phyloP scores from a whole-genome alignment of 768 basidiomycete species.

The Lentinus brumalis region DNA sequence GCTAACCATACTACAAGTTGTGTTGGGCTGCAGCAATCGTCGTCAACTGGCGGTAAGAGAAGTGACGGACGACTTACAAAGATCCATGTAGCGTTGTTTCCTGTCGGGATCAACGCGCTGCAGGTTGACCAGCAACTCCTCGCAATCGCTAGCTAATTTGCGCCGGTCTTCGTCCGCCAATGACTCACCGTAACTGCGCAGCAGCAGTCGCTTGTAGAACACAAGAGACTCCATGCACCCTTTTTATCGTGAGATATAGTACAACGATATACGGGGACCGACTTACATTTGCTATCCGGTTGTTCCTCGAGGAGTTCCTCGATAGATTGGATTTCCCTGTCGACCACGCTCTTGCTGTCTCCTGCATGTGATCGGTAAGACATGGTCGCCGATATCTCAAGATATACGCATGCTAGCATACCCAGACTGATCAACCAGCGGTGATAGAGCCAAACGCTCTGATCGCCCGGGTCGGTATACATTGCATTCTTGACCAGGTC shows the following conservation, averaged over 20 bases:
- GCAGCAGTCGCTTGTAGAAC: slow-evolving; percentile 74
- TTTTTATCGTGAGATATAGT: slow-evolving; percentile 30
- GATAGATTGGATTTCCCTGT: slow-evolving; percentile 77
- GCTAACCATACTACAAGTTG: not conserved
- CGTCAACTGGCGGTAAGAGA: not conserved
- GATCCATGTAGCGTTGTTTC: slow-evolving; percentile 64
- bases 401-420: slow-evolving; percentile 31
- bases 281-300: slow-evolving; percentile 89
- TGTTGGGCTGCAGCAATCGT: too few species aligned
- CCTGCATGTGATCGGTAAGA: slow-evolving; percentile 41
- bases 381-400: not conserved
- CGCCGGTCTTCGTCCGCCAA: slow-evolving; percentile 34
- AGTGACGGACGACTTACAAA: slow-evolving; percentile 45
- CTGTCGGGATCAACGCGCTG: slow-evolving; percentile 66
- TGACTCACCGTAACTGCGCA: slow-evolving; percentile 45
- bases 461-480: slow-evolving; percentile 95
- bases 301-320: slow-evolving; percentile 85
- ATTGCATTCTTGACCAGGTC: slow-evolving; percentile 91
- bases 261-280: not conserved
- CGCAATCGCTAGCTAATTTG: slow-evolving; percentile 45
- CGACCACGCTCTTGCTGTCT: slow-evolving; percentile 55
- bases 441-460: slow-evolving; percentile 98
- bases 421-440: slow-evolving; percentile 92
- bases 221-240: slow-evolving; percentile 96
- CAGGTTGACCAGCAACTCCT: slow-evolving; percentile 56